phyloP scores from a whole-genome alignment of 2,329 filamentous ascomycete genomes.

The Venturia aucupariae region DNA sequence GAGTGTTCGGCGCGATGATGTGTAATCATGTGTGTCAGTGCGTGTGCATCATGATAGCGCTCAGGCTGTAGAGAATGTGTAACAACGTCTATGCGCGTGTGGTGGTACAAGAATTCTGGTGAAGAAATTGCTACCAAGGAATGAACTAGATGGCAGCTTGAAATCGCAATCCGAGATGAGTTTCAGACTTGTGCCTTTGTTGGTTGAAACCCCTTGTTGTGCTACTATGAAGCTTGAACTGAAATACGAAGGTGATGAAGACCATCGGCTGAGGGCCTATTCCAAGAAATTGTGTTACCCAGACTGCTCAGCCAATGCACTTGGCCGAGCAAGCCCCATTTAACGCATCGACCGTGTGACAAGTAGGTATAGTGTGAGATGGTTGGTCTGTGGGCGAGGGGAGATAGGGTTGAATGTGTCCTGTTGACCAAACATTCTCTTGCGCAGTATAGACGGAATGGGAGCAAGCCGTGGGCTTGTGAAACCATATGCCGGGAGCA shows the following conservation, averaged over 20 bases:
- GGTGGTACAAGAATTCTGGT: not conserved
- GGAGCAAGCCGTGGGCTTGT: not conserved
- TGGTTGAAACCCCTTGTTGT: not conserved
- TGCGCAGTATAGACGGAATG: not conserved
- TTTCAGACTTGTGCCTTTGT: not conserved
- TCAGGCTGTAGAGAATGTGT: slow-evolving; percentile 2
- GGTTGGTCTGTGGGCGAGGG: not conserved
- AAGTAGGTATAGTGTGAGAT: not conserved
- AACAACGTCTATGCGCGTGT: not conserved
- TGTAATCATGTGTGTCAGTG: not conserved
- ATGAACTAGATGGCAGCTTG: too few relatives aligned
- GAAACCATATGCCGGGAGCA: not conserved
- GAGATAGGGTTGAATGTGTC: not conserved
- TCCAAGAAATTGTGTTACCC: not conserved
- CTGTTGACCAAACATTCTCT: slow-evolving; percentile 1
- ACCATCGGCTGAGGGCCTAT: not conserved
- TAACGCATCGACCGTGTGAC: not conserved
- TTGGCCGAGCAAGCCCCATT: not conserved
- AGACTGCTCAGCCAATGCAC: not conserved
- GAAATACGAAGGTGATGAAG: not conserved
- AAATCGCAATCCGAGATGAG: too few relatives aligned
- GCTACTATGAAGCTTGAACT: not conserved
- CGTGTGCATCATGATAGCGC: slow-evolving; percentile 1
- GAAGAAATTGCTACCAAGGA: not conserved
- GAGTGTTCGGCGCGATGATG: not conserved